Evolutionary conservation across 805 yeast genomes (phyloP), one percentile per base, ranked within the genome.

Genomic region (Tetrapisispora phaffii): DNA sequence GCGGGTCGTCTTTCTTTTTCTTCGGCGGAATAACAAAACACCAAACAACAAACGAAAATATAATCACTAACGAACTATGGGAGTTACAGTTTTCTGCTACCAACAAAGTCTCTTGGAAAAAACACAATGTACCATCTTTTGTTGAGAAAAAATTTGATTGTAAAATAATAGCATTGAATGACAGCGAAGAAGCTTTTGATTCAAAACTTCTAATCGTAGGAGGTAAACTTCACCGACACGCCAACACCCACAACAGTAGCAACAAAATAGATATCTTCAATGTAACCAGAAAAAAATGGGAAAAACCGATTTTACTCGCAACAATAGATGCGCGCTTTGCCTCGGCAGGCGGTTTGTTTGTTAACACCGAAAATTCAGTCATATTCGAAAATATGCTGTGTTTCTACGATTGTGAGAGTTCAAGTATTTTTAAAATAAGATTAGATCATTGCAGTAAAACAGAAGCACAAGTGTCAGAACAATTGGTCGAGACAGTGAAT

Each of bases 31-130:
- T 84, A 22, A 59, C 65, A 0, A 2, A 15, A 24, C 8, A 22
- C 15, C 2, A 2, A 7, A 29, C n/a, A 21, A 59, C 58, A 12
- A 58, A 65, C 39, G 68, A 67, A 38, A 50, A 73, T 9, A 54
- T 59, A 13, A 75, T 84, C 0, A 58, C 72, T 6, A 80, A 80
- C 52, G 94, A 85, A 52, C 60, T 82, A n/a, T 85, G 94, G 93
- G 73, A 73, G 50, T 75, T 80, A 49, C 74, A 80, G 56, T 58
- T 80, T 26, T 71, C 67, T 28, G 12, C 15, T 28, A 10, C 15
- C 13, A 28, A 28, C 4, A 3, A 12, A 28, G 4, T 28, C 4
- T 9, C 10, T 6, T 84, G 90, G 90, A 58, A 16, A 2, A 38
- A 19, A 7, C 24, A 38, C 26, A 3, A 7, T 7, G 33, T 38